Base-by-base conservation (phyloP, 164 flowering plant species). In the Magnolia kwangsiensis region DNA sequence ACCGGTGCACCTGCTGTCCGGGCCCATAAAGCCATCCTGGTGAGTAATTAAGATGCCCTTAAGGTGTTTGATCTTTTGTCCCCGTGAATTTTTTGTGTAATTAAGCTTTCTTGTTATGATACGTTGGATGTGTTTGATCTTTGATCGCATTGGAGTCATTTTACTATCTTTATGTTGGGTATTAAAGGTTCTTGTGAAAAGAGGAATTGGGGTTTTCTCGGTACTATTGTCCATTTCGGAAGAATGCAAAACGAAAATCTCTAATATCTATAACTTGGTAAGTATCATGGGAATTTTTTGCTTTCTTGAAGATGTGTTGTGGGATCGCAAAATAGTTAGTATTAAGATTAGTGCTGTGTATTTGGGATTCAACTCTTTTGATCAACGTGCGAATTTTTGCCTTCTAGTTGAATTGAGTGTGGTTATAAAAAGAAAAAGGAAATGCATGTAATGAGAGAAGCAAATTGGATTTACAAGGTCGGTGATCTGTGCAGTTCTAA, bases 11-110 rank as follows among this genome's bases (percentile, higher is more conserved):
- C 84, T 16, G 74, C 83, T 13, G 82, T 94, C 19, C 88, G 84
- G 0, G 98, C 98, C 21, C 96, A 95, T 73, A 90, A 86, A 77
- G 91, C 96, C 67, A 85, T 94, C 67, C 72, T 94, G 87, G 97
- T 94, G 58, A 78, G 86, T 75, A 51, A 45, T 69, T 37, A 8
- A 4, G 2, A n/a, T 70, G 61, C 55, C 4, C 6, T 14, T 27
- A 1, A 31, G 55, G 50, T 37, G 21, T 37, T 73, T 73, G 14
- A 19, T 63, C 29, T 64, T 74, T 74, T 8, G 9, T 20, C 51
- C 18, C 63, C 0, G 37, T 6, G 50, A 55, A 20, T 7, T 31
- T 31, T 5, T 51, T 23, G 50, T 77, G 13, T 24, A 0, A 18
- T 18, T 55, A 18, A 64, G 4, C 67, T n/a, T 64, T n/a, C 67